A percentile compares a stretch with the other conserved stretches of the same genome.
Conservation (phyloP, 1,284 basidiomycete genomes). For the Xerocomus minutiporus region DNA sequence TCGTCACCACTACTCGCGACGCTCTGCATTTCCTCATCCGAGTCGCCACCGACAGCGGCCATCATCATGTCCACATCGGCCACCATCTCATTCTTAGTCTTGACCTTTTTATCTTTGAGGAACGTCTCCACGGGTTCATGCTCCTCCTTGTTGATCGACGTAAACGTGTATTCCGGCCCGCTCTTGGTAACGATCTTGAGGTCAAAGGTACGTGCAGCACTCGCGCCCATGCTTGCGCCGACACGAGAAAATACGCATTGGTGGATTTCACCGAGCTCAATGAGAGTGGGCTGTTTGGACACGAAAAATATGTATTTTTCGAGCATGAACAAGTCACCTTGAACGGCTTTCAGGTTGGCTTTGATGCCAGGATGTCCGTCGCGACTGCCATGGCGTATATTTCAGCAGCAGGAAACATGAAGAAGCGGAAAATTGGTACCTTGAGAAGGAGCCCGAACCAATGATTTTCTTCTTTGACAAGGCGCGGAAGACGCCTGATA, state of each 20-base stretch:
- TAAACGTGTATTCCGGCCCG: slow-evolving; percentile 84
- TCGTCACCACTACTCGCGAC: slow-evolving; percentile 69
- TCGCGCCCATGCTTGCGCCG: slow-evolving; percentile 79
- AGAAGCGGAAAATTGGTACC: slow-evolving; percentile 41
- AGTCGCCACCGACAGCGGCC: slow-evolving; percentile 65
- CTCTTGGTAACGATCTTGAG: slow-evolving; percentile 84
- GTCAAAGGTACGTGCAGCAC: slow-evolving; percentile 92
- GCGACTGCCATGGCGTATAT: slow-evolving; percentile 42
- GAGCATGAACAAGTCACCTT: slow-evolving; percentile 96
- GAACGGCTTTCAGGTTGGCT: slow-evolving; percentile 95
- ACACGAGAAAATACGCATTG: slow-evolving; percentile 93
- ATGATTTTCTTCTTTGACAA: slow-evolving; percentile 90
- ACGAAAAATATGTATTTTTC: slow-evolving; percentile 99
- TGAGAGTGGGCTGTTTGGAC: slow-evolving; percentile 90
- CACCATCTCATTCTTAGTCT: slow-evolving; percentile 96
- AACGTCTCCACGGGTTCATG: slow-evolving; percentile 83
- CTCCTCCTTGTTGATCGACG: slow-evolving; percentile 94
- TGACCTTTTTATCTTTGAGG: slow-evolving; percentile 86
- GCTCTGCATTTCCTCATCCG: slow-evolving; percentile 84
- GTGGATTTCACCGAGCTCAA: slow-evolving; percentile 89
- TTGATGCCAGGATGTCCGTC: slow-evolving; percentile 83
- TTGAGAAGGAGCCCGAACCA: slow-evolving; percentile 79
- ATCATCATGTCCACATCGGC: slow-evolving; percentile 75
- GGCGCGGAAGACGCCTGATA: slow-evolving; percentile 91
- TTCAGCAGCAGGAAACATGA: slow-evolving; percentile 3